A percentile compares a stretch with the other conserved stretches of the same genome.
Evolutionary conservation across 108 stramenopile species (phyloP).

Genomic region (Cylindrotheca closterium): DNA sequence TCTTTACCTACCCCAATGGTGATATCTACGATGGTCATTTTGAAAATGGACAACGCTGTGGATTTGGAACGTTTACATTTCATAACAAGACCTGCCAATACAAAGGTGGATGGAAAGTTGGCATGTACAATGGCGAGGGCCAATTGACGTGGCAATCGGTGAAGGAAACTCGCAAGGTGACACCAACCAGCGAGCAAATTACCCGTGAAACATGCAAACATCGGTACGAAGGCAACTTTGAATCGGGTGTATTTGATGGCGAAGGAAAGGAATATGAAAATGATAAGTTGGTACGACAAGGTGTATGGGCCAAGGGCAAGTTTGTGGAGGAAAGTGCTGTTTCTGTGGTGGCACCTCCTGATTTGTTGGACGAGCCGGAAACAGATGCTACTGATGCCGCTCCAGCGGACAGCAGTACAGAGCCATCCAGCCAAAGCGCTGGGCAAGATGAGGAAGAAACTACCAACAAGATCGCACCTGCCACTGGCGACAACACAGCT

Average conservation of each 20-base stretch:
- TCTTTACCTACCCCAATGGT: slow-evolving; percentile 37
- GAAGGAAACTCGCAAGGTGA: neutral
- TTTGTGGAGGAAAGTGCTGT: neutral
- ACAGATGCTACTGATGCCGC: too few species aligned
- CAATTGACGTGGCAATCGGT: slow-evolving; percentile 8
- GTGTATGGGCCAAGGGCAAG: neutral
- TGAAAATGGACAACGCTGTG: slow-evolving; percentile 17
- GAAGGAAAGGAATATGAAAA: neutral
- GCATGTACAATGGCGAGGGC: slow-evolving; percentile 25
- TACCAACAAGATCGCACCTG: too few species aligned
- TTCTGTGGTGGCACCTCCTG: neutral
- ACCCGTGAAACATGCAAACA: neutral
- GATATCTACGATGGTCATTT: slow-evolving; percentile 24
- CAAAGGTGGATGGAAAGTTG: slow-evolving; percentile 34
- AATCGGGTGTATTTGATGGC: neutral
- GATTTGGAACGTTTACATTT: slow-evolving; percentile 21
- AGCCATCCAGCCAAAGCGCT: too few species aligned
- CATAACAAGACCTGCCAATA: slow-evolving; percentile 15
- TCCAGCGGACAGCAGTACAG: too few species aligned
- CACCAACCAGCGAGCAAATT: neutral
- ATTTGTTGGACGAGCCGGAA: neutral
- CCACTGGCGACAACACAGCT: too few species aligned
- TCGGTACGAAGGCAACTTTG: slow-evolving; percentile 5
- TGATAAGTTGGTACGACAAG: slow-evolving; percentile 4
- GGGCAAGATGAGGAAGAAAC: too few species aligned